These are phyloP conservation scores for Gomphus bonarii DNA, from an alignment of 1,284 basidiomycete species.

Conservation along the genomic window DNA sequence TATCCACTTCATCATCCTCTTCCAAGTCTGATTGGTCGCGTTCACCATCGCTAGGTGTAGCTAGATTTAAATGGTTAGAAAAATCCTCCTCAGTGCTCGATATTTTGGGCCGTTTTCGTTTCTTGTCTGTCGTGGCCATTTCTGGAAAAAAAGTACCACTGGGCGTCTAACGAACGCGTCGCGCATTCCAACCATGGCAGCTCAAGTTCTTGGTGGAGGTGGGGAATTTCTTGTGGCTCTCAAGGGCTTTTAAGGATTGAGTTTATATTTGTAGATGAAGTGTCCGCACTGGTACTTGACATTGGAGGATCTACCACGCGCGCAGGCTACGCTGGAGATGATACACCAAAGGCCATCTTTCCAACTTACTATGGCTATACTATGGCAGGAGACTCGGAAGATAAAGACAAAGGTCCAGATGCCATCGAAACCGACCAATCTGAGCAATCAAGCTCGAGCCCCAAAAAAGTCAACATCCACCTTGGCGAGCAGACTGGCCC, in stretches of 20 bases:
- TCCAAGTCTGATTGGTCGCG: conserved; percentile 30
- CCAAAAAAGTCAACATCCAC: conserved; percentile 58
- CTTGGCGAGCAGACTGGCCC: conserved; percentile 82
- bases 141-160: background rate
- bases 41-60: conserved; percentile 68
- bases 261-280: conserved; percentile 54
- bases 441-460: conserved; percentile 8
- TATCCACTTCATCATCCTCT: conserved; percentile 22
- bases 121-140: conserved; percentile 25
- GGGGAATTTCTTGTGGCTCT: background rate
- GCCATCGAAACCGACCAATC: conserved; percentile 10
- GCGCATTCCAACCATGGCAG: conserved; percentile 1
- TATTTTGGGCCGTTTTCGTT: conserved; percentile 35
- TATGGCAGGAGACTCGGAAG: conserved; percentile 30
- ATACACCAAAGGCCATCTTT: conserved; percentile 87
- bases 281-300: conserved; percentile 92
- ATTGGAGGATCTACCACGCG: conserved; percentile 85
- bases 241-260: background rate
- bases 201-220: conserved; percentile 10
- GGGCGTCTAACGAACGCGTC: conserved; percentile 9
- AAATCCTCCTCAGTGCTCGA: background rate
- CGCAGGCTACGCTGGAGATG: conserved; percentile 96
- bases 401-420: conserved; percentile 24
- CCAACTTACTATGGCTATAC: conserved; percentile 85
- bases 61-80: conserved; percentile 37